Conservation (phyloP, 257 asterid species). For the Linaria vulgaris region DNA sequence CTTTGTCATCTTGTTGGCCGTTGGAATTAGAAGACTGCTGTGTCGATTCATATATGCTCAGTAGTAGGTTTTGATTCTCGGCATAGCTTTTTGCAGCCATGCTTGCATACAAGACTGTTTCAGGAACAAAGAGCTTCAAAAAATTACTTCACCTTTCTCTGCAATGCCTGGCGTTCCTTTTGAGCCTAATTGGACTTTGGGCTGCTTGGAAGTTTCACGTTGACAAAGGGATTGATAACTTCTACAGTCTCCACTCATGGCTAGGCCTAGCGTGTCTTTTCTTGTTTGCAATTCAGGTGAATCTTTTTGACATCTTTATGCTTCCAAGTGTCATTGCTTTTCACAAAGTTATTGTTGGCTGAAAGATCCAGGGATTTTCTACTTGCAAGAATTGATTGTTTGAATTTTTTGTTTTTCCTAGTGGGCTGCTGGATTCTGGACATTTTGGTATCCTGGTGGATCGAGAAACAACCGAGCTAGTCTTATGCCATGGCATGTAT, state of each 20-base stretch:
- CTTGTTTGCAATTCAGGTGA: slow-evolving; percentile 81
- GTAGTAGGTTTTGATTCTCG: slow-evolving; percentile 15
- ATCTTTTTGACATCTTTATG: not conserved
- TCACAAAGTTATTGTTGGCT: not conserved
- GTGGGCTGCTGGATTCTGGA: slow-evolving; percentile 73
- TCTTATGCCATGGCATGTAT: slow-evolving; percentile 76
- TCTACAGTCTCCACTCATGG: slow-evolving; percentile 94
- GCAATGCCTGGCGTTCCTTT: slow-evolving; percentile 57
- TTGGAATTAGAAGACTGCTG: not conserved
- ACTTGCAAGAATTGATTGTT: not conserved
- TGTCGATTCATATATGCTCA: not conserved
- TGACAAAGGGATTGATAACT: slow-evolving; percentile 73
- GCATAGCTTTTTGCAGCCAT: slow-evolving; percentile 54
- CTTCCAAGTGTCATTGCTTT: not conserved
- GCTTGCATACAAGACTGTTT: slow-evolving; percentile 76
- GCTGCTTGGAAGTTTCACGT: slow-evolving; percentile 84
- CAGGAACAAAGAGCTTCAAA: slow-evolving; percentile 66
- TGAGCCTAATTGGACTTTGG: slow-evolving; percentile 65
- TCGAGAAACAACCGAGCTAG: slow-evolving; percentile 62
- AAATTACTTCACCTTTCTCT: slow-evolving; percentile 69
- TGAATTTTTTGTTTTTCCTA: slow-evolving; percentile 25
- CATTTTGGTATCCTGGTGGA: slow-evolving; percentile 90
- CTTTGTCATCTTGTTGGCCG: not conserved
- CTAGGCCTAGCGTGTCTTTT: slow-evolving; percentile 72
- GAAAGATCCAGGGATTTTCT: not conserved